Evolutionary conservation across 148 eudicot species (phyloP).

Genomic region (Amaranthus cruentus): DNA sequence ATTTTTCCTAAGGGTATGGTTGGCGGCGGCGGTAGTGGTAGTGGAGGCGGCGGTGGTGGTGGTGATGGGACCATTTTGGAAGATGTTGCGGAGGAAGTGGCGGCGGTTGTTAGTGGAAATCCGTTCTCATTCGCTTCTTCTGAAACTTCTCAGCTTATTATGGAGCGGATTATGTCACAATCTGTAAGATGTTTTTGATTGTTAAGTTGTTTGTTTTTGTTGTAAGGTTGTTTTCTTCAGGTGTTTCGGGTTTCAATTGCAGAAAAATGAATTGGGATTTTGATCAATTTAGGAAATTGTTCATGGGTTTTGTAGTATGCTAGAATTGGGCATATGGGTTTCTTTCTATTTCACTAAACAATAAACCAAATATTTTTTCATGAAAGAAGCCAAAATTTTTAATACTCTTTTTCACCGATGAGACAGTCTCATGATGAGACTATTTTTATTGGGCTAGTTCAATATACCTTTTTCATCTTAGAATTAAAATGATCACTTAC

Average conservation of each 20-base stretch:
- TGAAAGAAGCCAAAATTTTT: no score
- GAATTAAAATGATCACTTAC: no score
- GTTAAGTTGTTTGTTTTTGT: not conserved
- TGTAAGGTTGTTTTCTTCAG: not conserved
- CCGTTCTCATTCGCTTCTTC: slow-evolving; percentile 77
- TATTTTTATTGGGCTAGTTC: no score
- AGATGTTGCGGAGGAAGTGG: slow-evolving; percentile 43
- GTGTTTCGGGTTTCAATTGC: not conserved
- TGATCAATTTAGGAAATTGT: no score
- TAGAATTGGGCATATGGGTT: no score
- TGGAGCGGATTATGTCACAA: slow-evolving; percentile 90
- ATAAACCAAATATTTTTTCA: no score
- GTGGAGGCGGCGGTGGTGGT: slow-evolving; percentile 21
- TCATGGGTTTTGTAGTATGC: no score
- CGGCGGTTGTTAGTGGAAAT: slow-evolving; percentile 44
- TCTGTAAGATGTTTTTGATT: slow-evolving; percentile 48
- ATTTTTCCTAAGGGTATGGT: slow-evolving; percentile 24
- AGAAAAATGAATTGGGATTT: no score
- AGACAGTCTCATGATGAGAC: no score
- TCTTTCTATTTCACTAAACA: no score
- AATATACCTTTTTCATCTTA: no score
- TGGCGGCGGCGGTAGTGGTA: slow-evolving; percentile 6
- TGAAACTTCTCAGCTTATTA: slow-evolving; percentile 80
- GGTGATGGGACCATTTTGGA: slow-evolving; percentile 37
- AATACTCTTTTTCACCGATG: no score